Conservation (phyloP, 148 eudicot genomes). For the Selenicereus undatus region DNA sequence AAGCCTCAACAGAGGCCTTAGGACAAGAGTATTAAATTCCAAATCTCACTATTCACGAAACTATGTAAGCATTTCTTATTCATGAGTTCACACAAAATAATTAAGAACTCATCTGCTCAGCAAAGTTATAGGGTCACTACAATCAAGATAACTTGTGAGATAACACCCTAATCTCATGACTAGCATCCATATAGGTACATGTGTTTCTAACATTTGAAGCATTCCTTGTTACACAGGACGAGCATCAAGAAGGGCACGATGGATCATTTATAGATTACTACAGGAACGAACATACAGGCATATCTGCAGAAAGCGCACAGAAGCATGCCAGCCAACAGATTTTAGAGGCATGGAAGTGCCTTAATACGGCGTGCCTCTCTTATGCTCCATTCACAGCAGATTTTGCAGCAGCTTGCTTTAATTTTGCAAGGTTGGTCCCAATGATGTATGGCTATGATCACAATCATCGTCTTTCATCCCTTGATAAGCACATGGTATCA, state of each 20-base stretch:
- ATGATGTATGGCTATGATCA: not conserved
- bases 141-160: no score
- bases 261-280: not conserved
- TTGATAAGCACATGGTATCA: not conserved
- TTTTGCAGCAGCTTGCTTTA: not conserved
- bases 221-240: not conserved
- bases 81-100: no score
- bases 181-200: no score
- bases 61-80: no score
- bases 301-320: not conserved
- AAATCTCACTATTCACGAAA: no score
- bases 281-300: not conserved
- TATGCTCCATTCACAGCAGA: not conserved
- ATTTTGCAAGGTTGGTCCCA: not conserved
- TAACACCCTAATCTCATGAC: no score
- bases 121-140: no score
- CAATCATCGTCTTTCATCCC: constrained; percentile 1
- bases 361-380: not conserved
- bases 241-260: not conserved
- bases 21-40: no score
- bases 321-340: not conserved
- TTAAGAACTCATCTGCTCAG: no score
- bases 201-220: not conserved
- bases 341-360: not conserved
- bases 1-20: no score